These are phyloP conservation scores for Termitomyces sp. DNA, from an alignment of 768 basidiomycete genomes.

Conservation along the genomic window DNA sequence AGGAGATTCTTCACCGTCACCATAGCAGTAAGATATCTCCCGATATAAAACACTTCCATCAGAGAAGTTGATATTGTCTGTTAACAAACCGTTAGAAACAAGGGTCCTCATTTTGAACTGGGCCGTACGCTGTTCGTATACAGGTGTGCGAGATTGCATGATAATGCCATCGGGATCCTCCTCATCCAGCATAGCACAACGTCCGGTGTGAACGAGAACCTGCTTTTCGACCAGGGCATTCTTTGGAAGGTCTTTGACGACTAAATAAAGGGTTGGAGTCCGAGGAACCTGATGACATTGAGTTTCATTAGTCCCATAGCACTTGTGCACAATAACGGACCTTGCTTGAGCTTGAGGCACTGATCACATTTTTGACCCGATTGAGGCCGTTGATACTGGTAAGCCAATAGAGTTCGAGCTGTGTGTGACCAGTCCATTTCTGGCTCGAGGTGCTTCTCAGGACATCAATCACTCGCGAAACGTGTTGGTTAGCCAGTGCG, in stretches of 20 bases:
- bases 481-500: constrained; percentile 81
- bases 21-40: constrained; percentile 45
- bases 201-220: constrained; percentile 67
- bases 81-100: background rate
- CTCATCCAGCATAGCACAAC: constrained; percentile 43
- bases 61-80: constrained; percentile 9
- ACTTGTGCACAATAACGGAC: constrained; percentile 15
- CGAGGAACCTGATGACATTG: constrained; percentile 14
- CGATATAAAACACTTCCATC: constrained; percentile 32
- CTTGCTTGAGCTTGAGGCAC: constrained; percentile 12
- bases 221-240: constrained; percentile 77
- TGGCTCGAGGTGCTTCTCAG: constrained; percentile 53
- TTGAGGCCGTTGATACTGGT: constrained; percentile 35
- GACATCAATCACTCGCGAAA: constrained; percentile 60
- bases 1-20: constrained; percentile 31
- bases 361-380: constrained; percentile 40
- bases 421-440: constrained; percentile 61
- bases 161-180: constrained; percentile 41
- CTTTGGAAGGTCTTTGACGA: constrained; percentile 67
- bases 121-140: constrained; percentile 40
- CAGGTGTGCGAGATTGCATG: constrained; percentile 34
- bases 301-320: background rate
- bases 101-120: background rate
- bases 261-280: constrained; percentile 54
- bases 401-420: constrained; percentile 77